Evolutionary conservation across 2,329 filamentous ascomycete genomes (phyloP).

Genomic region (Lasiodiplodia sp.): DNA sequence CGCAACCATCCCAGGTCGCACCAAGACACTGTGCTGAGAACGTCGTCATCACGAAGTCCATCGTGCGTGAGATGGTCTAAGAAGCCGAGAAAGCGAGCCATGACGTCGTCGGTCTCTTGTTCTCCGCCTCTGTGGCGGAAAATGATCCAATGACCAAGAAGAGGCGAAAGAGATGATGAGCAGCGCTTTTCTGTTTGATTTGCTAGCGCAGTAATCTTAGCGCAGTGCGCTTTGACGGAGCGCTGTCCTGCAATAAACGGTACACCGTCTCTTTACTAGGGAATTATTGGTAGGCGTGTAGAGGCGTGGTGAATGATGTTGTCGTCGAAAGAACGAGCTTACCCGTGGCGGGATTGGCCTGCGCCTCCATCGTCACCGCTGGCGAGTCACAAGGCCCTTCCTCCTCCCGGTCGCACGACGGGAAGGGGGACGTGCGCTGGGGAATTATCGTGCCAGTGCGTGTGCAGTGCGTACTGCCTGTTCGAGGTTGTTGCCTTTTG

Average conservation of each 20-base stretch:
- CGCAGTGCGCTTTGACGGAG: not conserved
- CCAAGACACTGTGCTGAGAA: not conserved
- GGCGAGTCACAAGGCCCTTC: conserved; percentile 7
- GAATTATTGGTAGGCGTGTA: too few species aligned
- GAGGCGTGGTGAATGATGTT: not conserved
- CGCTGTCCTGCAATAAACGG: not conserved
- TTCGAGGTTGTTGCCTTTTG: too few species aligned
- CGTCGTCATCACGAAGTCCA: not conserved
- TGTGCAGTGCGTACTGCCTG: too few species aligned
- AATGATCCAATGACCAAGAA: not conserved
- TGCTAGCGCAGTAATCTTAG: not conserved
- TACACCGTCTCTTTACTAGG: not conserved
- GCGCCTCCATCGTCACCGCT: conserved; percentile 17
- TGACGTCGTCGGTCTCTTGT: not conserved
- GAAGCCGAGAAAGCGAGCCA: too few species aligned
- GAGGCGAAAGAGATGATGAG: not conserved
- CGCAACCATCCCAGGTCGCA: not conserved
- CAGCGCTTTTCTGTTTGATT: not conserved
- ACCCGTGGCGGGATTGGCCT: not conserved
- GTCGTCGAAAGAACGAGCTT: not conserved
- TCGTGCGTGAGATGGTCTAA: not conserved
- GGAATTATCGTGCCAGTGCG: not conserved
- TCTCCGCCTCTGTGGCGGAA: not conserved
- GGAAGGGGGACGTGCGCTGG: not conserved
- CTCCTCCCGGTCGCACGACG: not conserved